Evolutionary conservation across 148 eudicot species (phyloP).

Genomic region (Cornus controversa): DNA sequence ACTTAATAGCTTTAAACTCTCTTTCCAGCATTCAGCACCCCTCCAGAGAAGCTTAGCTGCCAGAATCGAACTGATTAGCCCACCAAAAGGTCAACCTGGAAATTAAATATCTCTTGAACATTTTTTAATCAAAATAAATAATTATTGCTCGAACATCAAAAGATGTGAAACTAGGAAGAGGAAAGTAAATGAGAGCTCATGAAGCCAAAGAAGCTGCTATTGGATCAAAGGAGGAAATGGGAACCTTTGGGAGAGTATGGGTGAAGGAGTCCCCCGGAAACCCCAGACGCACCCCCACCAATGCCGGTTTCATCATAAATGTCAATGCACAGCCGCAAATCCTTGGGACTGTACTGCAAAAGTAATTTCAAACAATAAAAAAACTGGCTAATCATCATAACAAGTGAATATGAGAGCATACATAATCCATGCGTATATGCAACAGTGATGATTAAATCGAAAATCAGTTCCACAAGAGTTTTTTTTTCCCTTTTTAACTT

Average conservation of each 20-base stretch:
- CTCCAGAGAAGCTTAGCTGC: constrained; percentile 94
- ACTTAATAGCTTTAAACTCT: constrained; percentile 74
- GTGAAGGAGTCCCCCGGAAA: constrained; percentile 95
- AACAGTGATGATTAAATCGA: background rate
- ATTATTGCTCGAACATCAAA: background rate
- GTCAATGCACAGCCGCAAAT: constrained; percentile 53
- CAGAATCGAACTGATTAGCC: constrained; percentile 17
- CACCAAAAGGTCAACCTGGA: background rate
- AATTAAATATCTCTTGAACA: background rate
- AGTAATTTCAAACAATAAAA: background rate
- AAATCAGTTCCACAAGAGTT: too few species aligned
- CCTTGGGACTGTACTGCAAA: constrained; percentile 73
- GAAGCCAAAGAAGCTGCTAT: background rate
- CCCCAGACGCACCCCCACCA: constrained; percentile 98
- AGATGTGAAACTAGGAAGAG: background rate
- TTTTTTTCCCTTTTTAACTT: background rate
- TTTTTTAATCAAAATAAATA: too few species aligned
- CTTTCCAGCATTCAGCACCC: constrained; percentile 80
- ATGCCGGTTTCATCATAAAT: constrained; percentile 87
- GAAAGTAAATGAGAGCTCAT: background rate
- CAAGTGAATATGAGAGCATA: background rate
- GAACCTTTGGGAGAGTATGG: constrained; percentile 97
- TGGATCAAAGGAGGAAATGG: background rate
- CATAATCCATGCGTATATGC: background rate
- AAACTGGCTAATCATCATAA: background rate